These are phyloP conservation scores for Termitomyces sp. DNA, from an alignment of 768 basidiomycete genomes.

Conservation along the genomic window DNA sequence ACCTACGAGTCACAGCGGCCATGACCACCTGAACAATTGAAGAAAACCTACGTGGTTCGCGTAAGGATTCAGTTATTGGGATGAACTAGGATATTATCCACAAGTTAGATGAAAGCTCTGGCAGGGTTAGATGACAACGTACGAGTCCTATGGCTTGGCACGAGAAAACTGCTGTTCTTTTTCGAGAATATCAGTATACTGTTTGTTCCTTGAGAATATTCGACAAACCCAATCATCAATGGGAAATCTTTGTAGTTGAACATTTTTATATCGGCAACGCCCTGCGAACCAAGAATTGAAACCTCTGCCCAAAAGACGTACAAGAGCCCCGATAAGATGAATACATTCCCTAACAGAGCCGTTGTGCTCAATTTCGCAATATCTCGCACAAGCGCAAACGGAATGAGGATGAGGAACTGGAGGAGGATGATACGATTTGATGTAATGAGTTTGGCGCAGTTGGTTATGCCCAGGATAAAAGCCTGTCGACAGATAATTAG, in stretches of 20 bases:
- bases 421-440: slow-evolving; percentile 78
- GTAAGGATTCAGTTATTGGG: slow-evolving; percentile 96
- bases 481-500: slow-evolving; percentile 38
- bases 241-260: slow-evolving; percentile 92
- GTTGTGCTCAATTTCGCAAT: slow-evolving; percentile 92
- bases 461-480: slow-evolving; percentile 75
- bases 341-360: slow-evolving; percentile 89
- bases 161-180: slow-evolving; percentile 92
- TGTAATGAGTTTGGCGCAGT: slow-evolving; percentile 62
- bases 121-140: slow-evolving; percentile 17
- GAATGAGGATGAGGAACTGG: slow-evolving; percentile 84
- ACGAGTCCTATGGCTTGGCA: slow-evolving; percentile 96
- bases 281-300: slow-evolving; percentile 55
- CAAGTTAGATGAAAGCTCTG: neutral
- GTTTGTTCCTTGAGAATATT: neutral
- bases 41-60: slow-evolving; percentile 91
- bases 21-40: slow-evolving; percentile 84
- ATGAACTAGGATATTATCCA: slow-evolving; percentile 49
- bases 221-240: slow-evolving; percentile 76
- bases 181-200: neutral
- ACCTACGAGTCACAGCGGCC: slow-evolving; percentile 67
- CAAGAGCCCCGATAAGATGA: slow-evolving; percentile 83
- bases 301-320: slow-evolving; percentile 88
- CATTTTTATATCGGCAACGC: slow-evolving; percentile 72
- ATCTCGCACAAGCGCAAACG: slow-evolving; percentile 84